phyloP scores from a whole-genome alignment of 148 eudicot species.

The Silene latifolia region DNA sequence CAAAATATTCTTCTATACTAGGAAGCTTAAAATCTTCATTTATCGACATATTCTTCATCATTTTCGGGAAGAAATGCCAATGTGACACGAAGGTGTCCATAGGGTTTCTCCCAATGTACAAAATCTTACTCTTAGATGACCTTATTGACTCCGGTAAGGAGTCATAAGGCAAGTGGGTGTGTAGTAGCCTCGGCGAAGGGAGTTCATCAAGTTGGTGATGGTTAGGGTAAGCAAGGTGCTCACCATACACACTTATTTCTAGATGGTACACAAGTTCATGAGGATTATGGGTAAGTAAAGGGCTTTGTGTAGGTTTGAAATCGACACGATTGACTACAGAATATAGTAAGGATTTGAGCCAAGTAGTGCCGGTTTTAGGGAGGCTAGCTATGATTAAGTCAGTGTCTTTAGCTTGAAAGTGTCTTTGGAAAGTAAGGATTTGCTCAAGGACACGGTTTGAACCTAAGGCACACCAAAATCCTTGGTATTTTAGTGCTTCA shows the following conservation, averaged over 20 bases:
- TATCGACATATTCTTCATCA: not conserved
- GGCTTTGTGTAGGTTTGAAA: not conserved
- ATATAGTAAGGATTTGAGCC: slow-evolving; percentile 16
- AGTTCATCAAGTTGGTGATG: not conserved
- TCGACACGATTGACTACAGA: not conserved
- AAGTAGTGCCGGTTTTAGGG: slow-evolving; percentile 25
- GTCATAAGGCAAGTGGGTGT: slow-evolving; percentile 4
- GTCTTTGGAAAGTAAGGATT: slow-evolving; percentile 12
- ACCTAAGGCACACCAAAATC: not conserved
- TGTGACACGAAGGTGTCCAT: slow-evolving; percentile 13
- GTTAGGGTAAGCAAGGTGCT: not conserved
- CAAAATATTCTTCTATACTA: slow-evolving; percentile 3
- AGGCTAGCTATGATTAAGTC: slow-evolving; percentile 2
- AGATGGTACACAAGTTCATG: slow-evolving; percentile 19
- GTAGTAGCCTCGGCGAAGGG: slow-evolving; percentile 6
- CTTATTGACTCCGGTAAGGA: not conserved
- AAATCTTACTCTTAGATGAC: not conserved
- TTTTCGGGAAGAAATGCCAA: slow-evolving; percentile 7
- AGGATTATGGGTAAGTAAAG: slow-evolving; percentile 15
- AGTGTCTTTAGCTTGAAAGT: slow-evolving; percentile 15
- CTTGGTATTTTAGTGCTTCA: slow-evolving; percentile 11
- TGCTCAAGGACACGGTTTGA: not conserved
- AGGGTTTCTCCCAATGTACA: slow-evolving; percentile 10
- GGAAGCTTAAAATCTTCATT: not conserved
- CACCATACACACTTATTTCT: slow-evolving; percentile 4